Evolutionary conservation across 1,139 yeast genomes (phyloP).

Genomic region (Protomyces macrosporus): DNA sequence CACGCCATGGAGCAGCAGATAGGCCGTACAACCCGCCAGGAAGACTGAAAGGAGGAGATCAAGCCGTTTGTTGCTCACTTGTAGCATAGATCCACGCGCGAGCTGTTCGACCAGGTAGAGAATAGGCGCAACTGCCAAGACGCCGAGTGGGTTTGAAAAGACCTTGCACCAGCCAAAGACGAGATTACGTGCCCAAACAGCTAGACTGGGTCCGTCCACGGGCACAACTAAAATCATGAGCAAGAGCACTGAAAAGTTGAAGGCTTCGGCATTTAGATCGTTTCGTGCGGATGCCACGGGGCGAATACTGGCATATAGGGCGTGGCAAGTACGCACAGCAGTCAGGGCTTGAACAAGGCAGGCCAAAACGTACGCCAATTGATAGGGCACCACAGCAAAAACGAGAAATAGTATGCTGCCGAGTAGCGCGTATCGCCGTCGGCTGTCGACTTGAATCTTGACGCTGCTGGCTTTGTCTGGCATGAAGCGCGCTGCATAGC

Average conservation of each 20-base stretch:
- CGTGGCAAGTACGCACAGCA: slow-evolving; percentile 16
- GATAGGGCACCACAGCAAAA: slow-evolving; percentile 67
- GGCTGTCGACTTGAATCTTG: too few relatives aligned
- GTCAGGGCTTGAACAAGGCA: slow-evolving; percentile 43
- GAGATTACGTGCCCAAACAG: slow-evolving; percentile 40
- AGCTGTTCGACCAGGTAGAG: slow-evolving; percentile 36
- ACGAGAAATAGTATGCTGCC: slow-evolving; percentile 45
- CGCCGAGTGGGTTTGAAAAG: slow-evolving; percentile 36
- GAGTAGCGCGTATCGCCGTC: slow-evolving; percentile 34
- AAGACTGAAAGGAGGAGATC: slow-evolving; percentile 33
- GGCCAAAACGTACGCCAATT: slow-evolving; percentile 62
- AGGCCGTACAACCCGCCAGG: slow-evolving; percentile 35
- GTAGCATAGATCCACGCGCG: slow-evolving; percentile 36
- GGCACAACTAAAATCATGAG: slow-evolving; percentile 39
- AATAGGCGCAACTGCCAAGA: slow-evolving; percentile 38
- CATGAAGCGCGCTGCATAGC: background rate
- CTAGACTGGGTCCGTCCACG: slow-evolving; percentile 37
- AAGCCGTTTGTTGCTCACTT: slow-evolving; percentile 30
- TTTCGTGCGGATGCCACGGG: background rate
- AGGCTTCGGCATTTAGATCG: slow-evolving; percentile 32
- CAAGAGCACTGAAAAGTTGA: slow-evolving; percentile 35
- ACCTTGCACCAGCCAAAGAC: slow-evolving; percentile 36
- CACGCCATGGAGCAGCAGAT: slow-evolving; percentile 38
- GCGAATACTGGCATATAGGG: slow-evolving; percentile 9
- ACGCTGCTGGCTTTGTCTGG: background rate